Conservation (phyloP, 768 basidiomycete genomes). For the Sporobolomyces roseus region DNA sequence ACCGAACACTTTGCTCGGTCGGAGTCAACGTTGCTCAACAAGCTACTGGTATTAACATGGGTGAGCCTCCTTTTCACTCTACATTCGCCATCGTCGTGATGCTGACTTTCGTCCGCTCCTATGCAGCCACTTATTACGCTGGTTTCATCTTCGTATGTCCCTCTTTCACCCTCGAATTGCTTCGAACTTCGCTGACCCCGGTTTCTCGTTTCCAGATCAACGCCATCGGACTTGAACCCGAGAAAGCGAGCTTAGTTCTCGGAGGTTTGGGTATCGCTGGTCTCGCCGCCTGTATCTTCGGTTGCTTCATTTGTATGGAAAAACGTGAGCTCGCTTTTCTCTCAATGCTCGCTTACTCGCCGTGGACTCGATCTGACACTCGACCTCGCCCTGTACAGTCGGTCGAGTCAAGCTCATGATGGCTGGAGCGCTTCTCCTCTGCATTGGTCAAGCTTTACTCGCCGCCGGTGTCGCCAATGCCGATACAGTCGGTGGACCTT, state of each 20-base stretch:
- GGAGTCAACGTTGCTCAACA: constrained; percentile 41
- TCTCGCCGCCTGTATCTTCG: constrained; percentile 20
- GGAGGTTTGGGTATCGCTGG: constrained; percentile 38
- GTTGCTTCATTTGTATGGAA: constrained; percentile 43
- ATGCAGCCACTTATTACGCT: constrained; percentile 16
- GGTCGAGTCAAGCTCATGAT: constrained; percentile 39
- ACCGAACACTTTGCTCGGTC: constrained; percentile 41
- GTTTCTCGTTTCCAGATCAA: constrained; percentile 19
- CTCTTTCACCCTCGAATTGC: neutral
- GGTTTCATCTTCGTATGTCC: constrained; percentile 22
- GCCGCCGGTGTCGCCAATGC: constrained; percentile 35
- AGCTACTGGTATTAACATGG: constrained; percentile 41
- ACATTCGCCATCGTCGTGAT: too few species aligned
- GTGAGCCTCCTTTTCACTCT: neutral
- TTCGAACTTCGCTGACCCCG: neutral
- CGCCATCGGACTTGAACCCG: constrained; percentile 15
- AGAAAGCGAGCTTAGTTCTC: constrained; percentile 34
- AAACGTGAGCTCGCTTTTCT: neutral
- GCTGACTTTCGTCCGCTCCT: neutral
- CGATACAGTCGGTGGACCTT: constrained; percentile 19
- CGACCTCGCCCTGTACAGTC: neutral
- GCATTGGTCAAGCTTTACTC: constrained; percentile 28
- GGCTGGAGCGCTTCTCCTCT: constrained; percentile 24
- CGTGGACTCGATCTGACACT: neutral
- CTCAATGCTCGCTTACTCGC: too few species aligned